Conservation (phyloP, 129 eudicot genomes). For the Helianthus annuus region DNA sequence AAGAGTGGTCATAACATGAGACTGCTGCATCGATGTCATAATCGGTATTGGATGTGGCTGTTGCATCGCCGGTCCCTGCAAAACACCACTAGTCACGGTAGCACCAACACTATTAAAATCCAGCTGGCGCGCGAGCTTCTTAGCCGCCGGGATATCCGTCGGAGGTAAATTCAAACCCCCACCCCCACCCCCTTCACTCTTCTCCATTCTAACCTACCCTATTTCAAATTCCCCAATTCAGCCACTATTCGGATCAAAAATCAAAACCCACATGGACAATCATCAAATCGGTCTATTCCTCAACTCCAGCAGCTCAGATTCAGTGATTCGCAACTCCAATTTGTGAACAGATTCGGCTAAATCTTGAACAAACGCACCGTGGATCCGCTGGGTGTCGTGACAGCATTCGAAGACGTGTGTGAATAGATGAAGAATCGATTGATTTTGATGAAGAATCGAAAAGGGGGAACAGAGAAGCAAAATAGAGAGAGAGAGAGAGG, state of each 20-base stretch:
- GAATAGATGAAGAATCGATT: slow-evolving; percentile 8
- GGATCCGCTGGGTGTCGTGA: slow-evolving; percentile 20
- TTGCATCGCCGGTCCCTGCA: slow-evolving; percentile 43
- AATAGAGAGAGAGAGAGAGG: slow-evolving; percentile 12
- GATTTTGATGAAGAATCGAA: slow-evolving; percentile 28
- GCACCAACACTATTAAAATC: slow-evolving; percentile 62
- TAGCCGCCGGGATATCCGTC: slow-evolving; percentile 59
- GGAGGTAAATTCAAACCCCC: slow-evolving; percentile 55
- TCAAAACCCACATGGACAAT: background rate
- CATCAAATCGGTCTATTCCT: slow-evolving; percentile 15
- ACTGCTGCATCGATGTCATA: slow-evolving; percentile 33
- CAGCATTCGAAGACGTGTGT: slow-evolving; percentile 12
- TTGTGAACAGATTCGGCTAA: slow-evolving; percentile 11
- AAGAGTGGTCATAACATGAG: slow-evolving; percentile 42
- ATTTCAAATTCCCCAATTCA: slow-evolving; percentile 28
- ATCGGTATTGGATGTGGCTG: background rate
- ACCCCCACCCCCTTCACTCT: slow-evolving; percentile 58
- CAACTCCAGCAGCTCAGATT: slow-evolving; percentile 47
- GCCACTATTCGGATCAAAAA: slow-evolving; percentile 6
- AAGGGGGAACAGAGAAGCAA: slow-evolving; percentile 35
- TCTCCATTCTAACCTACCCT: slow-evolving; percentile 49
- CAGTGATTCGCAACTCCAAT: slow-evolving; percentile 13
- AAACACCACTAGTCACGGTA: slow-evolving; percentile 18
- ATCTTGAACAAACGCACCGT: slow-evolving; percentile 12
- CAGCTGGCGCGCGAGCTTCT: slow-evolving; percentile 85